Base-by-base conservation (phyloP, 1,139 yeast genomes). In the Ogataea hybrid region DNA sequence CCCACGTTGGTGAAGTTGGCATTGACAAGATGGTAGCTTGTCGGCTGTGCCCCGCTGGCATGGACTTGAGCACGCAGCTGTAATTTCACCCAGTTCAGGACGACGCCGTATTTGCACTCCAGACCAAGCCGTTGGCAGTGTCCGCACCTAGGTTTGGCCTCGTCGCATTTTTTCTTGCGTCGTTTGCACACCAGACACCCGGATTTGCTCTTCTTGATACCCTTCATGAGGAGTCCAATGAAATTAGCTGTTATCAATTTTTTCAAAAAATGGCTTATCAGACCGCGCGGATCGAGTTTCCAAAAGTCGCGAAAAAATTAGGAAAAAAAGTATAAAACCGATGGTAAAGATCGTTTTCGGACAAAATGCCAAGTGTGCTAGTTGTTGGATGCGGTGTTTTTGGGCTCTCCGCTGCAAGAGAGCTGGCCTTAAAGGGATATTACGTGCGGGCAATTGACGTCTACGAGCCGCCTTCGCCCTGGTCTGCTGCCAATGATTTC, bases 401-500 rank as follows among this genome's bases (percentile, higher is more conserved):
- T 42, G 62, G 61, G 3, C 43, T 58, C 2, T 54, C 61, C 1
- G 54, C 62, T 2, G 57, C 58, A 8, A 37, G 46, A 6, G 47
- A 48, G 8, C 42, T 58, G n/a, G 53, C 53, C 5, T 25, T 48
- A 23, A 49, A 54, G 25, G 65, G 64, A 11, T 53, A 54, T 32
- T 21, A 48, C n/a, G 67, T 69, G 15, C 58, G 62, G 0, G 68
- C 67, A 1, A 51, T 72, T 16, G 77, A 72, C 51, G 61, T 63
- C 10, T 63, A 63, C 45, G 61, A 63, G 18, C 64, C 69, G 1
- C 77, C 77, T 6, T 70, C 75, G 0, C 68, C 68, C 1, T 61
- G 69, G 61, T 68, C 75, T 4, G 77, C 77, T 15, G 70, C 74
- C 3, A 64, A 62, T 42, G 77, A 72, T 46, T 59, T 59, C 44